phyloP scores from a whole-genome alignment of 331 rosid species.

The Acacia concinna region DNA sequence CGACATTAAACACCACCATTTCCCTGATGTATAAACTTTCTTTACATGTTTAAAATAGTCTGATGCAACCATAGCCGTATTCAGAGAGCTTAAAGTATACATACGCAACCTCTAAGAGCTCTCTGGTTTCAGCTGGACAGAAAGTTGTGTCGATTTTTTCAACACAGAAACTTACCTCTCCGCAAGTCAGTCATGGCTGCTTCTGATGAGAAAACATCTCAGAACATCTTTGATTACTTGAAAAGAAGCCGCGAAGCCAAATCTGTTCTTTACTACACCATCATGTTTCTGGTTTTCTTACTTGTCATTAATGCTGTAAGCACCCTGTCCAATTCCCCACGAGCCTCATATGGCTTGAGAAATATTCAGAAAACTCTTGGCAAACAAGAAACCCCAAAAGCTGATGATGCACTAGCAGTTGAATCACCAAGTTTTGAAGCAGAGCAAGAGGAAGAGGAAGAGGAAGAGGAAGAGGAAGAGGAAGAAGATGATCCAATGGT shows the following conservation, averaged over 20 bases:
- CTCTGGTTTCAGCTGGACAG: neutral
- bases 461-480: neutral
- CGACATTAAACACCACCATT: neutral
- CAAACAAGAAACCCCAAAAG: neutral
- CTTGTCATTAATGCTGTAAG: neutral
- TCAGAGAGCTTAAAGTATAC: neutral
- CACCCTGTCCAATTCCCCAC: neutral
- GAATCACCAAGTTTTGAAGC: neutral
- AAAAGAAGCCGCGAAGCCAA: neutral
- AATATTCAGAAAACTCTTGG: neutral
- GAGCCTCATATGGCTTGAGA: neutral
- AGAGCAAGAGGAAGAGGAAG: slow-evolving; percentile 23
- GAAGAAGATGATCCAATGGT: slow-evolving; percentile 34
- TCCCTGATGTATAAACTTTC: neutral
- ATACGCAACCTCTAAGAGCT: neutral
- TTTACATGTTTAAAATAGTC: neutral
- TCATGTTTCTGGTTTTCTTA: neutral
- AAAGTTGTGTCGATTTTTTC: neutral
- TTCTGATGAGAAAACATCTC: slow-evolving; percentile 2
- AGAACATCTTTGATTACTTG: neutral
- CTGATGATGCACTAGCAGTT: neutral
- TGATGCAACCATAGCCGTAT: neutral
- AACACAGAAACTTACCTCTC: neutral
- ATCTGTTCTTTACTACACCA: neutral
- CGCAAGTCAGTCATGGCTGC: neutral